A percentile compares a stretch with the other conserved stretches of the same genome.
phyloP scores from a whole-genome alignment of 2,329 filamentous ascomycete genomes.

The Diaporthe nobilis region DNA sequence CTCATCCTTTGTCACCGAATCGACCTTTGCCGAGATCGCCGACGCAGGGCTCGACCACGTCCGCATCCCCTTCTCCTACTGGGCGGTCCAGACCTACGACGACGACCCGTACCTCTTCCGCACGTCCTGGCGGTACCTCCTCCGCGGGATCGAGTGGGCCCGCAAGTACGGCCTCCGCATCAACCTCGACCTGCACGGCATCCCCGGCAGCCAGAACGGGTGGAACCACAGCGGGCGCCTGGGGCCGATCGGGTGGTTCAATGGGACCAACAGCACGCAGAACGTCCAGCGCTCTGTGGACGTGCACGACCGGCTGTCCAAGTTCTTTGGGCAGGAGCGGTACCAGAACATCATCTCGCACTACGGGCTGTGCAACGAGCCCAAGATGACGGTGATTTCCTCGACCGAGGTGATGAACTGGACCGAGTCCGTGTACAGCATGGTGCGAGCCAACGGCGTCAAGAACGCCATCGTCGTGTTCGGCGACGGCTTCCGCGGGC shows the following conservation, averaged over 20 bases:
- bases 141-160: constrained; percentile 93
- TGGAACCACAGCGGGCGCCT: constrained; percentile 96
- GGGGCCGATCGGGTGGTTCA: constrained; percentile 88
- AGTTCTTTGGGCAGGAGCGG: constrained; percentile 93
- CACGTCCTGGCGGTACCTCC: constrained; percentile 92
- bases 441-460: constrained; percentile 84
- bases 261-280: constrained; percentile 84
- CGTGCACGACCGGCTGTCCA: constrained; percentile 86
- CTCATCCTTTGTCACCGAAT: constrained; percentile 86
- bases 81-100: constrained; percentile 89
- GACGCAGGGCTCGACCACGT: constrained; percentile 95
- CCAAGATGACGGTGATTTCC: constrained; percentile 83
- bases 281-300: constrained; percentile 89
- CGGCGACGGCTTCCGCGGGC: constrained; percentile 94
- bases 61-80: constrained; percentile 96
- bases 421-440: constrained; percentile 80
- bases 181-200: constrained; percentile 92
- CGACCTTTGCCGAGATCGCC: constrained; percentile 87
- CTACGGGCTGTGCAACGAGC: constrained; percentile 96
- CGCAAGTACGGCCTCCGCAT: constrained; percentile 92
- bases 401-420: constrained; percentile 79
- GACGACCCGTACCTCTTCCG: constrained; percentile 89
- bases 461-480: constrained; percentile 80
- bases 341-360: constrained; percentile 94
- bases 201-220: constrained; percentile 94